Evolutionary conservation across 495 filamentous ascomycete genomes (phyloP).

Genomic region (Aspergillus heteromorphus): DNA sequence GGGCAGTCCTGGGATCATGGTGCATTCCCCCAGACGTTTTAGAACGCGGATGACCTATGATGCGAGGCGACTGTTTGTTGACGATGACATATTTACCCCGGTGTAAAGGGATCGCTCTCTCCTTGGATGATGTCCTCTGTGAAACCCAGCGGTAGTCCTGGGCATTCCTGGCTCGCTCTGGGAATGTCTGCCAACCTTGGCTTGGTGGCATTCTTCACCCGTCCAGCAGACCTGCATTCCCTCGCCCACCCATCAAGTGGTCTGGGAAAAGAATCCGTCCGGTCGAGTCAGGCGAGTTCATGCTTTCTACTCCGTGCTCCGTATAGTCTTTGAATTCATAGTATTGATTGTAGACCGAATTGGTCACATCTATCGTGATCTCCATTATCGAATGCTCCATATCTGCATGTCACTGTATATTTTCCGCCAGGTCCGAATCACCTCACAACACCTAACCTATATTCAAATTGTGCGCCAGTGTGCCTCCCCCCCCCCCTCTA

Average conservation of each 20-base stretch:
- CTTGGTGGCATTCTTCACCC: too few relatives aligned
- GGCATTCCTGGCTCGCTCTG: neutral
- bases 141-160: neutral
- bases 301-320: too few relatives aligned
- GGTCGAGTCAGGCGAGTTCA: too few relatives aligned
- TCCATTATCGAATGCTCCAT: neutral
- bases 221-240: neutral
- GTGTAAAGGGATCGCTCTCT: too few relatives aligned
- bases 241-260: neutral
- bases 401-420: neutral
- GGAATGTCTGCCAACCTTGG: neutral
- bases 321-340: too few relatives aligned
- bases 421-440: neutral
- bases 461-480: neutral
- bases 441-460: conserved; percentile 2
- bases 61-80: neutral
- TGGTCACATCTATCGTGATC: neutral
- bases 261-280: too few relatives aligned
- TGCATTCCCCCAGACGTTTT: neutral
- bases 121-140: too few relatives aligned
- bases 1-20: too few relatives aligned
- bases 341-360: neutral
- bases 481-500: conserved; percentile 24
- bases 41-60: neutral
- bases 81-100: too few relatives aligned